Conservation (phyloP, 352 stramenopile species). For the Globisporangium camurandrum region DNA sequence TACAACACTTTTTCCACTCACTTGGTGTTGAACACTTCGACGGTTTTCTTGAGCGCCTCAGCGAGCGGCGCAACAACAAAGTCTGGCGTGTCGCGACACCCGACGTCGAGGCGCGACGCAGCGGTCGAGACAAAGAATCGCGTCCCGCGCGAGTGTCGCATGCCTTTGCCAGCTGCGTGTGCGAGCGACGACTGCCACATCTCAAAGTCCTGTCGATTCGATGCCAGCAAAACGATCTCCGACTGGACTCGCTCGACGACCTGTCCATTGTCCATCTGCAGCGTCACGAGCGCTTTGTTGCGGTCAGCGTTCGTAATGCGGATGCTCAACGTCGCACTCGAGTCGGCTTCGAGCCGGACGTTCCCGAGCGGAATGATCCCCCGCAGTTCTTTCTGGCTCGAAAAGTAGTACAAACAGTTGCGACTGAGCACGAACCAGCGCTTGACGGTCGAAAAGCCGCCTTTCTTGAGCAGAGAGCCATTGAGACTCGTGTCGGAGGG, state of each 20-base stretch:
- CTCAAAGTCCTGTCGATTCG: slow-evolving; percentile 68
- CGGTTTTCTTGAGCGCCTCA: slow-evolving; percentile 68
- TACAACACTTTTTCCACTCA: too few species aligned
- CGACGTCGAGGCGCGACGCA: slow-evolving; percentile 74
- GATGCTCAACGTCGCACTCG: slow-evolving; percentile 38
- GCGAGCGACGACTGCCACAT: slow-evolving; percentile 86
- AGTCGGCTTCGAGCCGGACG: slow-evolving; percentile 63
- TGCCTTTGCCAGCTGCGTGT: slow-evolving; percentile 68
- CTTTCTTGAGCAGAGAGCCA: slow-evolving; percentile 78
- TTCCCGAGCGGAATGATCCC: slow-evolving; percentile 82
- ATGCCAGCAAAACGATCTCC: slow-evolving; percentile 69
- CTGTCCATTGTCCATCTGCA: slow-evolving; percentile 79
- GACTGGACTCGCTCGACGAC: slow-evolving; percentile 71
- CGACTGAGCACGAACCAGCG: slow-evolving; percentile 85
- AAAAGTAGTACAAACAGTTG: slow-evolving; percentile 88
- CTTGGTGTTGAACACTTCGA: slow-evolving; percentile 83
- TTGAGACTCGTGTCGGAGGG: slow-evolving; percentile 86
- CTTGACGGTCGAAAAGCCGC: slow-evolving; percentile 68
- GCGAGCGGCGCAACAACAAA: slow-evolving; percentile 68
- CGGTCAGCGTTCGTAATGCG: slow-evolving; percentile 62
- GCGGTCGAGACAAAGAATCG: slow-evolving; percentile 81
- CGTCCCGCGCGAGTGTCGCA: slow-evolving; percentile 74
- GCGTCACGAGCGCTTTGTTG: slow-evolving; percentile 55
- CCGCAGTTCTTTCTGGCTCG: slow-evolving; percentile 65
- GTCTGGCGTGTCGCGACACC: slow-evolving; percentile 66